Conservation (phyloP, 257 asterid species). For the Jasminum sambac region DNA sequence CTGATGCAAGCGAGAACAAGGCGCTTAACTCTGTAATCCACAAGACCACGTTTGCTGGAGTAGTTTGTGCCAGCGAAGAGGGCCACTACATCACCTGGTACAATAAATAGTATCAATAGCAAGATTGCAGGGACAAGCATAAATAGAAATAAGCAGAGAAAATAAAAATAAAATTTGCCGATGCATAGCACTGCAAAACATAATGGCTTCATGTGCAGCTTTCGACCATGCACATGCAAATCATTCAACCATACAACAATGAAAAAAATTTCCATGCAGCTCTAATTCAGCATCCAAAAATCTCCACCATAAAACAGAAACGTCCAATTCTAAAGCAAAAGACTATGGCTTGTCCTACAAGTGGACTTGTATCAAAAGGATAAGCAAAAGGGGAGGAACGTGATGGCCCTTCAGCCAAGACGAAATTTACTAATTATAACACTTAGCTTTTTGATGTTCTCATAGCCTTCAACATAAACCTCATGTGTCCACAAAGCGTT, state of each 20-base stretch:
- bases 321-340: neutral
- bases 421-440: neutral
- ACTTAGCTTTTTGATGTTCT: neutral
- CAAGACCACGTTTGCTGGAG: constrained; percentile 54
- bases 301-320: neutral
- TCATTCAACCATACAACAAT: neutral
- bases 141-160: constrained; percentile 9
- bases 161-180: neutral
- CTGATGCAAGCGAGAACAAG: constrained; percentile 64
- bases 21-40: constrained; percentile 76
- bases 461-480: neutral
- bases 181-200: constrained; percentile 11
- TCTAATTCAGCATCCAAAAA: constrained; percentile 1
- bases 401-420: neutral
- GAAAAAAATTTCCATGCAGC: neutral
- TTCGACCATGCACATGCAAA: neutral
- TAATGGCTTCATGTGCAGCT: constrained; percentile 18
- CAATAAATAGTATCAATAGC: constrained; percentile 27
- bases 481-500: neutral
- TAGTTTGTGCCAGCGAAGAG: constrained; percentile 66
- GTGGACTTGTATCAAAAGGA: constrained; percentile 8
- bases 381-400: neutral
- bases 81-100: constrained; percentile 56
- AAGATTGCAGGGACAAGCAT: constrained; percentile 15
- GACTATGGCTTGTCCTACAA: neutral